phyloP scores from a whole-genome alignment of 129 eudicot species.

The Oenanthe sinensis region DNA sequence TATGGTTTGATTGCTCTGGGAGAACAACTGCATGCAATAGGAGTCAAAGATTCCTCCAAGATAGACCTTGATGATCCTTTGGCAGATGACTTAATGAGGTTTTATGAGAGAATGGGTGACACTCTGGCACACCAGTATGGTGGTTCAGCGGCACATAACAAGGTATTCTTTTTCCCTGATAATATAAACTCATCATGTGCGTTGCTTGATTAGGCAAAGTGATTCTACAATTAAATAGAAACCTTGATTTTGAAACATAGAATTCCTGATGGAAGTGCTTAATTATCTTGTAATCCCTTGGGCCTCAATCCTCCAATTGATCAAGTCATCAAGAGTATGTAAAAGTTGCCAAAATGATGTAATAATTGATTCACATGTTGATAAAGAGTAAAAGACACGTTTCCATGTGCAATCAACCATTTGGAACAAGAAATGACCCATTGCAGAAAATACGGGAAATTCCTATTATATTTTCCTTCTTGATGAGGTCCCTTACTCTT shows the following conservation, averaged over 20 bases:
- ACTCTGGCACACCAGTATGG: constrained; percentile 84
- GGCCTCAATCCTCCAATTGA: too few relatives aligned
- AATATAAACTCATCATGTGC: neutral
- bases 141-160: constrained; percentile 86
- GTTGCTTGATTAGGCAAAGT: neutral
- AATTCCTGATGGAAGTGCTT: neutral
- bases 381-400: too few relatives aligned
- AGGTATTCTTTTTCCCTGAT: constrained; percentile 30
- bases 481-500: neutral
- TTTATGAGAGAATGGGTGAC: constrained; percentile 82
- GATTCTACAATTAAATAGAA: neutral
- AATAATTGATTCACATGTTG: too few relatives aligned
- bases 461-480: neutral
- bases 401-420: neutral
- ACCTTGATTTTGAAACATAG: neutral
- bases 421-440: neutral
- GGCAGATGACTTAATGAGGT: constrained; percentile 58
- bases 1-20: constrained; percentile 77
- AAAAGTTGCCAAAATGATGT: too few relatives aligned
- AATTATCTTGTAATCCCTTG: neutral
- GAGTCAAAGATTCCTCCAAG: constrained; percentile 35
- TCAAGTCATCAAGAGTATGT: too few relatives aligned
- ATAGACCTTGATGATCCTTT: constrained; percentile 68
- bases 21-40: constrained; percentile 52
- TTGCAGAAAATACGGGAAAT: neutral